Evolutionary conservation across 495 filamentous ascomycete genomes (phyloP).

Genomic region (Choiromyces venosus): DNA sequence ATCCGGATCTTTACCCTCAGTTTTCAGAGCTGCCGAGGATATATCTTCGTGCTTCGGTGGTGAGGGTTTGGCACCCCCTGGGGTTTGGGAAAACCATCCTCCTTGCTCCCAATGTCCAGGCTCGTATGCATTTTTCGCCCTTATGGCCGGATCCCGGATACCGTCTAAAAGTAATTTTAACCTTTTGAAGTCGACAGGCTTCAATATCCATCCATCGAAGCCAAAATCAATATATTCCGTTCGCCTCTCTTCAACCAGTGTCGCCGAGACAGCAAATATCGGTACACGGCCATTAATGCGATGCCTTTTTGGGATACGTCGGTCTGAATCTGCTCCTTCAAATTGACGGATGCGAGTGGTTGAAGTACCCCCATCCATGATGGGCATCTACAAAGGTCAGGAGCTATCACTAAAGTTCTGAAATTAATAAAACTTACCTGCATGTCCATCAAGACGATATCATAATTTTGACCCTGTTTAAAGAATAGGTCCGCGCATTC

Average conservation of each 20-base stretch:
- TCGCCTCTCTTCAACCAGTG: constrained; percentile 64
- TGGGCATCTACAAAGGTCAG: constrained; percentile 66
- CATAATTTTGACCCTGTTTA: constrained; percentile 54
- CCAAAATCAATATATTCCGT: constrained; percentile 70
- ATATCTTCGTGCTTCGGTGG: constrained; percentile 1
- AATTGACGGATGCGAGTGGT: constrained; percentile 74
- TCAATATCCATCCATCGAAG: constrained; percentile 86
- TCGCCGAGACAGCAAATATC: constrained; percentile 87
- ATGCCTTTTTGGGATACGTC: constrained; percentile 20
- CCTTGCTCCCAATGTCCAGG: constrained; percentile 66
- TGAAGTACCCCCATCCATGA: constrained; percentile 78
- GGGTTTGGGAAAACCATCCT: constrained; percentile 57
- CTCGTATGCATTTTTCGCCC: constrained; percentile 52
- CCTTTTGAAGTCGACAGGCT: constrained; percentile 67
- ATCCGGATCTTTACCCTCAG: background rate
- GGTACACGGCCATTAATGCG: constrained; percentile 52
- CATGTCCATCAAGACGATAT: constrained; percentile 95
- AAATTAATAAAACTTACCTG: constrained; percentile 54
- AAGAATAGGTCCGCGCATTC: constrained; percentile 69
- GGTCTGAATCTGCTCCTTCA: constrained; percentile 47
- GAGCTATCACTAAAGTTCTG: constrained; percentile 6
- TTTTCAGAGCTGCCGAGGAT: background rate
- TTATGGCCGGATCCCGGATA: constrained; percentile 49
- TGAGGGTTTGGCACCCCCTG: background rate
- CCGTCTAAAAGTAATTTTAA: constrained; percentile 58